Conservation (phyloP, 1,284 basidiomycete genomes). For the Puccinia sorghi region DNA sequence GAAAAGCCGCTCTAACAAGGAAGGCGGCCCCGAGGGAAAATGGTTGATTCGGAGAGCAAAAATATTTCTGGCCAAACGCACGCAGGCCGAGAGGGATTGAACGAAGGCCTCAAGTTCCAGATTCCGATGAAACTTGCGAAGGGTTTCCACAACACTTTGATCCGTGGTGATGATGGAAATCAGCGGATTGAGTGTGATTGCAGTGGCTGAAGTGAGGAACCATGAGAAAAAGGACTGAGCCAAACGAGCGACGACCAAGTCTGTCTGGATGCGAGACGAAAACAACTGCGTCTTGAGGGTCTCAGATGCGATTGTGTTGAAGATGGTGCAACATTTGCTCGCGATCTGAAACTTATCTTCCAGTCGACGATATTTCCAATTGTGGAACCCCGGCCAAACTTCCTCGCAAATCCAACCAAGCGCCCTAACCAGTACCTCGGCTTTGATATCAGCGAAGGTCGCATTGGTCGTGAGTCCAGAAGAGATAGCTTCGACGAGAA, state of each 20-base stretch:
- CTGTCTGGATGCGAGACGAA: conserved; percentile 21
- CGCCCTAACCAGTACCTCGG: conserved; percentile 38
- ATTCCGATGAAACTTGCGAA: conserved; percentile 37
- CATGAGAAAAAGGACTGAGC: conserved; percentile 22
- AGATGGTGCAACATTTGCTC: conserved; percentile 32
- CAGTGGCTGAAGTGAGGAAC: conserved; percentile 38
- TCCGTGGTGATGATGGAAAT: conserved; percentile 35
- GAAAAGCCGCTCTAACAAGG: conserved; percentile 33
- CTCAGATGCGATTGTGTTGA: conserved; percentile 39
- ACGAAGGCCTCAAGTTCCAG: conserved; percentile 32
- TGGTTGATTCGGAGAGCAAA: conserved; percentile 32
- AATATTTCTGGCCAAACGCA: conserved; percentile 30
- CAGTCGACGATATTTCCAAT: conserved; percentile 48
- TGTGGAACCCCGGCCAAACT: conserved; percentile 49
- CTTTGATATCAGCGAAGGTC: conserved; percentile 42
- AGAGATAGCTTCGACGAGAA: conserved; percentile 34
- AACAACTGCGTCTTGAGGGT: conserved; percentile 42
- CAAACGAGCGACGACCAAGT: conserved; percentile 26
- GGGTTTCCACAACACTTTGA: conserved; percentile 18
- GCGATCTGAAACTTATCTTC: conserved; percentile 47
- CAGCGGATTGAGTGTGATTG: conserved; percentile 47
- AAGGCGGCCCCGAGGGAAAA: conserved; percentile 17
- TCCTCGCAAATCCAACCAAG: conserved; percentile 48
- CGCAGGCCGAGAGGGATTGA: conserved; percentile 13
- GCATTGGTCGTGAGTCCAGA: conserved; percentile 40